Percentiles rank a stretch among this genome's conserved stretches.
phyloP scores from a whole-genome alignment of 1,284 basidiomycete species.

The Papiliotrema terrestris region DNA sequence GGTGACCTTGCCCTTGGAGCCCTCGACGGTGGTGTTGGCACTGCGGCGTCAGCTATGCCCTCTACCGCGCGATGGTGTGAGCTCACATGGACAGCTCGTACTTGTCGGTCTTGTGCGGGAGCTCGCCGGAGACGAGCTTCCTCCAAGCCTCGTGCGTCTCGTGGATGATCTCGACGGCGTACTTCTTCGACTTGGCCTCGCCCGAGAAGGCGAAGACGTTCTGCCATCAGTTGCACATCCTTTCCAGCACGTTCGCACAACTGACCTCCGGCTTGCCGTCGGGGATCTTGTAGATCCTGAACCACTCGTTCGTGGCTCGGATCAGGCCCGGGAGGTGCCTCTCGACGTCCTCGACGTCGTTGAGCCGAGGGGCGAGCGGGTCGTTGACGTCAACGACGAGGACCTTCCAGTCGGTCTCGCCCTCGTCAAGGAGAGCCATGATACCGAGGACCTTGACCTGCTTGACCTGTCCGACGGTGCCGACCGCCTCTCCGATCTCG shows the following conservation, averaged over 20 bases:
- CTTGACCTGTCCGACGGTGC: conserved; percentile 96
- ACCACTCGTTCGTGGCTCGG: conserved; percentile 93
- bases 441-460: conserved; percentile 99
- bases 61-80: not conserved
- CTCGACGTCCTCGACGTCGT: conserved; percentile 99
- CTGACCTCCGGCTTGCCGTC: conserved; percentile 89
- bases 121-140: conserved; percentile 79
- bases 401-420: conserved; percentile 99
- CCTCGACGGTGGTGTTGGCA: conserved; percentile 61
- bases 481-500: conserved; percentile 99
- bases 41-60: conserved; percentile 25
- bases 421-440: conserved; percentile 98
- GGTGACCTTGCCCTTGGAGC: conserved; percentile 67
- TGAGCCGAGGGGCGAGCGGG: conserved; percentile 92
- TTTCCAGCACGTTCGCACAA: not conserved
- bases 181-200: conserved; percentile 99
- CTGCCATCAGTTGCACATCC: too few relatives aligned
- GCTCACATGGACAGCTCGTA: conserved; percentile 79
- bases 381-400: conserved; percentile 96
- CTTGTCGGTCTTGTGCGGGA: conserved; percentile 62
- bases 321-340: conserved; percentile 95
- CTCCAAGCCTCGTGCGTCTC: conserved; percentile 99
- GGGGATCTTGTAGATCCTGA: conserved; percentile 90
- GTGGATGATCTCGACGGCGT: conserved; percentile 96
- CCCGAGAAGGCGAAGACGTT: conserved; percentile 99